These are phyloP conservation scores for Eurotiales sp. DNA, from an alignment of 2,329 filamentous ascomycete genomes.

Conservation along the genomic window DNA sequence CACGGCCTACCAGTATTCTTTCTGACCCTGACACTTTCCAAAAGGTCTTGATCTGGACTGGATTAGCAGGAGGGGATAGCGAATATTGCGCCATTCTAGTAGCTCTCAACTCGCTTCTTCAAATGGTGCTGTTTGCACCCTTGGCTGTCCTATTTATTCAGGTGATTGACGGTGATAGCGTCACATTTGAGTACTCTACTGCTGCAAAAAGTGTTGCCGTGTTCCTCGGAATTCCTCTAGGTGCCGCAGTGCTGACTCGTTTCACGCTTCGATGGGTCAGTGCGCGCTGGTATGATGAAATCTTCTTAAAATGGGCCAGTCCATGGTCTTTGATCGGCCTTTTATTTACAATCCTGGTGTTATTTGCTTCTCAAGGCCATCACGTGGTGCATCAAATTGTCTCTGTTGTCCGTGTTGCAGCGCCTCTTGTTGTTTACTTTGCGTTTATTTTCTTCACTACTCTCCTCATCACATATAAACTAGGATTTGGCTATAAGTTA, in stretches of 20 bases:
- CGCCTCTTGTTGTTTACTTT: constrained; percentile 80
- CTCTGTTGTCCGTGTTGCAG: constrained; percentile 74
- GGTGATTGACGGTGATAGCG: constrained; percentile 56
- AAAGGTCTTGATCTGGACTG: constrained; percentile 70
- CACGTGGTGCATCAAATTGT: constrained; percentile 80
- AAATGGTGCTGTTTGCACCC: constrained; percentile 70
- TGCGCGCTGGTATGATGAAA: constrained; percentile 59
- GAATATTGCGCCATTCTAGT: constrained; percentile 83
- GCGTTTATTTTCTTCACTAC: constrained; percentile 68
- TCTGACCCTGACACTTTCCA: constrained; percentile 1
- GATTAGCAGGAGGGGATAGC: constrained; percentile 68
- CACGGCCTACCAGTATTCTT: background rate
- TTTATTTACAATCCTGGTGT: constrained; percentile 78
- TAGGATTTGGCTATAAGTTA: constrained; percentile 71
- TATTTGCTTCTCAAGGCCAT: constrained; percentile 77
- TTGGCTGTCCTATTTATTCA: constrained; percentile 66
- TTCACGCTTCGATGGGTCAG: constrained; percentile 57
- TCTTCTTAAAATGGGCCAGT: constrained; percentile 66
- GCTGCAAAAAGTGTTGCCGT: constrained; percentile 79
- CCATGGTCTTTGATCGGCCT: constrained; percentile 79
- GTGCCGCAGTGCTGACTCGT: constrained; percentile 72
- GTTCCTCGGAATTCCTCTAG: constrained; percentile 81
- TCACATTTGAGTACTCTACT: constrained; percentile 55
- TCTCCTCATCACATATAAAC: constrained; percentile 55
- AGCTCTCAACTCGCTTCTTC: constrained; percentile 69